Evolutionary conservation across 495 filamentous ascomycete genomes (phyloP), one percentile per base, ranked within the genome.

Genomic region (Bacidia gigantensis): DNA sequence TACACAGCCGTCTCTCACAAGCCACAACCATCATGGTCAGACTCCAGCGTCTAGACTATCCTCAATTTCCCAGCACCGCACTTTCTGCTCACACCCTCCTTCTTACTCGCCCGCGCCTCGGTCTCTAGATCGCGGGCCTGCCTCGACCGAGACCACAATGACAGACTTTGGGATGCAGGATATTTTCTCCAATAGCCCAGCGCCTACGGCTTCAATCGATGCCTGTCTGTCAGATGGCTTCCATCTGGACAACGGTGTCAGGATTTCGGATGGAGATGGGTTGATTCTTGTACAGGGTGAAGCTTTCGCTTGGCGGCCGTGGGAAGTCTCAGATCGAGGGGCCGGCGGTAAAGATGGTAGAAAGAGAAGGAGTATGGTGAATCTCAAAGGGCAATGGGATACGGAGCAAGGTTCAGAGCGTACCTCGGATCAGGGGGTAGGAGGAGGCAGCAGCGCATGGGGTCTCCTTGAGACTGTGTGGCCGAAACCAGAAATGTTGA

Each of bases 291-390:
- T 95, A 1, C 79, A 74, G 25, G 89, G 89, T 7, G 90, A 96
- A 67, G 88, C 82, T 1, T 96, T 97, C 61, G 61, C 65, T 38
- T 98, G 93, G 93, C 65, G 75, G 62, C 92, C 92, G 9, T 94
- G 49, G 22, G 29, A 35, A 35, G 14, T n/a, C n/a, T n/a, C n/a
- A n/a, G 58, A n/a, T 39, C 10, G 62, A 44, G 63, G 58, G 26
- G 62, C 63, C 40, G 53, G 62, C 41, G 41, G 58, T 32, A 46
- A 58, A 26, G 52, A 64, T 48, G 53, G 60, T 56, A 57, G 66
- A 52, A 67, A 71, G 64, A 58, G 62, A 44, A 53, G 59, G 43
- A n/a, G n/a, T n/a, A 71, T 92, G 65, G 58, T 84, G 11, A 93
- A 94, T 65, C 61, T 61, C 21, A 85, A 80, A 65, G 88, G 90